A percentile compares a stretch with the other conserved stretches of the same genome.
phyloP scores from a whole-genome alignment of 768 basidiomycete genomes.

The Tulasnella sp. region DNA sequence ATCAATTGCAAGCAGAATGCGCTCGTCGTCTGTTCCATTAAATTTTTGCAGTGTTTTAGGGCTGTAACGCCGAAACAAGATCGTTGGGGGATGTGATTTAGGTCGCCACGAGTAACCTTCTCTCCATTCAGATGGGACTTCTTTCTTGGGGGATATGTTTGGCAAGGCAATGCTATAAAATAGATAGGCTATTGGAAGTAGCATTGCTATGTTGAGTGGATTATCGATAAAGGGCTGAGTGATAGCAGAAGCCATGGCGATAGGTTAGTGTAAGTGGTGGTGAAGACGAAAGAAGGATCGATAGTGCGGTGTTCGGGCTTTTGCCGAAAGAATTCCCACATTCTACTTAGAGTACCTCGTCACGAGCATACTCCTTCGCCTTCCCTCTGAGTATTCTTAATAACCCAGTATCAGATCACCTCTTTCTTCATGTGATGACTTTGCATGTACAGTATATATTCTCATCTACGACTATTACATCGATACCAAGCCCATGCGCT shows the following conservation, averaged over 20 bases:
- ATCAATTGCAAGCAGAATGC: slow-evolving; percentile 78
- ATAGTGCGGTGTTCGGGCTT: no score
- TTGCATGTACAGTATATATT: no score
- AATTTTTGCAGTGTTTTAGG: slow-evolving; percentile 60
- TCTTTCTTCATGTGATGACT: no score
- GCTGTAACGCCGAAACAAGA: slow-evolving; percentile 66
- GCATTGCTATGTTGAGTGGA: slow-evolving; percentile 65
- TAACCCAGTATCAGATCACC: no score
- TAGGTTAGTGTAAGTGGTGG: not conserved
- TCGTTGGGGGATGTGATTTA: slow-evolving; percentile 59
- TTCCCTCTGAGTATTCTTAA: no score
- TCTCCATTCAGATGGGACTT: slow-evolving; percentile 31
- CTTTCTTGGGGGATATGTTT: slow-evolving; percentile 23
- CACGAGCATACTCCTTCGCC: no score
- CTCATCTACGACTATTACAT: no score
- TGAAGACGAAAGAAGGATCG: not conserved
- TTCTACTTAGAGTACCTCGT: no score
- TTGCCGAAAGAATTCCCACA: no score
- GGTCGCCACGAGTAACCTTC: slow-evolving; percentile 89
- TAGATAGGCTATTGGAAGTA: slow-evolving; percentile 66
- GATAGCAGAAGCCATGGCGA: slow-evolving; percentile 8
- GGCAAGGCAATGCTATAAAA: slow-evolving; percentile 65
- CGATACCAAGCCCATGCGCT: no score
- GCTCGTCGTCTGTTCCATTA: slow-evolving; percentile 46
- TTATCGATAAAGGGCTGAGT: slow-evolving; percentile 35